Evolutionary conservation across 1,284 basidiomycete species (phyloP).

Genomic region (Entoloma clypeatum): DNA sequence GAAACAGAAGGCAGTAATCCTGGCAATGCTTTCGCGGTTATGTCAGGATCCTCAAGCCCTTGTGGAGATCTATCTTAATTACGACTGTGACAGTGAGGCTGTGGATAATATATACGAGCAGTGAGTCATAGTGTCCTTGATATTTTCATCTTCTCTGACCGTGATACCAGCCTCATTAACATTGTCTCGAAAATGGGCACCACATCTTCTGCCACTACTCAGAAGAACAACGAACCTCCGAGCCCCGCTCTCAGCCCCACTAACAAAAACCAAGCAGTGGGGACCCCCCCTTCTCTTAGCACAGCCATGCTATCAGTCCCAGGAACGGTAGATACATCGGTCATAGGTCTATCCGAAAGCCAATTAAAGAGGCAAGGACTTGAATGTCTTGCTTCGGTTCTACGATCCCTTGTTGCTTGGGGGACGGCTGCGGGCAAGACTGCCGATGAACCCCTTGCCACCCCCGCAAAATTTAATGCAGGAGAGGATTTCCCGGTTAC

Average conservation of each 20-base stretch:
- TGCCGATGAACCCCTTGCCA: conserved; percentile 41
- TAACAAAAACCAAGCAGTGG: conserved; percentile 42
- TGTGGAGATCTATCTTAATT: conserved; percentile 97
- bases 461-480: conserved; percentile 40
- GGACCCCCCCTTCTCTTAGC: conserved; percentile 59
- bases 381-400: conserved; percentile 84
- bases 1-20: conserved; percentile 89
- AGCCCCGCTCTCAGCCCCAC: conserved; percentile 59
- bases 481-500: conserved; percentile 52
- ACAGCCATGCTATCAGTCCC: conserved; percentile 68
- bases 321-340: conserved; percentile 61
- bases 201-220: conserved; percentile 50
- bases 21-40: conserved; percentile 81
- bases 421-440: conserved; percentile 60
- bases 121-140: conserved; percentile 39
- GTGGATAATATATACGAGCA: conserved; percentile 96
- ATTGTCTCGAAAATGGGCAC: conserved; percentile 89
- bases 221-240: conserved; percentile 51
- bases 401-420: conserved; percentile 90
- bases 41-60: conserved; percentile 95
- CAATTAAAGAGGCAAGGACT: conserved; percentile 86
- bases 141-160: conserved; percentile 12
- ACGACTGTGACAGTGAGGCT: conserved; percentile 92
- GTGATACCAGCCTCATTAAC: conserved; percentile 87
- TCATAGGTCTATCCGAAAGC: conserved; percentile 70